A percentile compares a stretch with the other conserved stretches of the same genome.
phyloP scores from a whole-genome alignment of 768 basidiomycete species.

The Tulasnella sp. region DNA sequence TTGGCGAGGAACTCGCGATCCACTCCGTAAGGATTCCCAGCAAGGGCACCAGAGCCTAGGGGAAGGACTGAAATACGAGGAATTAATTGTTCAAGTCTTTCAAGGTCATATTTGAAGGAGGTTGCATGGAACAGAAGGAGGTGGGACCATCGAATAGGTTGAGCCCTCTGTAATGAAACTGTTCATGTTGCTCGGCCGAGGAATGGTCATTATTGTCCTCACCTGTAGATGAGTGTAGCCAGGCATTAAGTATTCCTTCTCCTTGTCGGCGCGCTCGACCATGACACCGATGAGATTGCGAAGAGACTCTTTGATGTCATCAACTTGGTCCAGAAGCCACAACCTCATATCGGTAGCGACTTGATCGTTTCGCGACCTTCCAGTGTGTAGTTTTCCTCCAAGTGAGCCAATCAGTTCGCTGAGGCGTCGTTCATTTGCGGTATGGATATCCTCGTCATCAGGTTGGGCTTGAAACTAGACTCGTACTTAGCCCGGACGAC shows the following conservation, averaged over 20 bases:
- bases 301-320: constrained; percentile 60
- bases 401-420: constrained; percentile 89
- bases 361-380: constrained; percentile 95
- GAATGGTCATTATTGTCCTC: neutral
- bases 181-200: neutral
- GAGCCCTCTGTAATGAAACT: constrained; percentile 63
- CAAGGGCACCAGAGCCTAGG: constrained; percentile 89
- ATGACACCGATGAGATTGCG: constrained; percentile 81
- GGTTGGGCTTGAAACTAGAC: constrained; percentile 67
- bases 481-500: neutral
- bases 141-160: constrained; percentile 99
- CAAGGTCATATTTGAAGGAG: constrained; percentile 85
- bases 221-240: constrained; percentile 97
- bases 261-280: constrained; percentile 88
- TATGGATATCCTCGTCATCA: constrained; percentile 99
- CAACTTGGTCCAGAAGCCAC: constrained; percentile 82
- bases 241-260: constrained; percentile 84
- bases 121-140: constrained; percentile 92
- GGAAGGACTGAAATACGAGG: constrained; percentile 92
- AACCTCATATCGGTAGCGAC: constrained; percentile 97
- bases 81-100: constrained; percentile 74
- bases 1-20: constrained; percentile 88
- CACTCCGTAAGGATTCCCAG: constrained; percentile 92
- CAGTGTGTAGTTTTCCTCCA: constrained; percentile 95
- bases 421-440: constrained; percentile 92